Percentiles rank a stretch among this genome's conserved stretches.
Evolutionary conservation across 345 rosid genomes (phyloP).

Genomic region (Acer saccharum): DNA sequence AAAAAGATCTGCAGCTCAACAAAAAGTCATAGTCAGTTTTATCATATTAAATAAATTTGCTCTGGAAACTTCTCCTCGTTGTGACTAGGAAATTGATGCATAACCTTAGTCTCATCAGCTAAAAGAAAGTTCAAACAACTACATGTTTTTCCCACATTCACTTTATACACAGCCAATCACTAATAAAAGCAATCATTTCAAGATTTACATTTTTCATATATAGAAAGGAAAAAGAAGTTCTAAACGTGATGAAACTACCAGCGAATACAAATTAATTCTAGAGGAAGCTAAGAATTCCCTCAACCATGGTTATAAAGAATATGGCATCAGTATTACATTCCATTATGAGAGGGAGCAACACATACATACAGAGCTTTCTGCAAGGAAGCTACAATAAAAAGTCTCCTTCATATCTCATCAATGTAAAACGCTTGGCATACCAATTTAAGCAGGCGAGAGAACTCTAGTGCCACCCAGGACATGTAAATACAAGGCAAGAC

Average conservation of each 20-base stretch:
- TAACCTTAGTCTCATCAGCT: not conserved
- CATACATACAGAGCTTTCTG: slow-evolving; percentile 8
- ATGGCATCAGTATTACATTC: slow-evolving; percentile 8
- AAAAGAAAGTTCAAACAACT: not conserved
- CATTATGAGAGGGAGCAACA: slow-evolving; percentile 8
- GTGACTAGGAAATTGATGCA: too few species aligned
- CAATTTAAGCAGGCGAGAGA: slow-evolving; percentile 49
- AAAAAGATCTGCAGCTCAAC: not conserved
- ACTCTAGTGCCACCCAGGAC: slow-evolving; percentile 47
- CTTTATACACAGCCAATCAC: not conserved
- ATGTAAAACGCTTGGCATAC: slow-evolving; percentile 1
- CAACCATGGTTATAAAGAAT: not conserved
- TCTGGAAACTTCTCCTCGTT: too few species aligned
- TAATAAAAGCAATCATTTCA: not conserved
- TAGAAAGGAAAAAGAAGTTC: not conserved
- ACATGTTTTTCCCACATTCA: not conserved
- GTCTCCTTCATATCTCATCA: slow-evolving; percentile 17
- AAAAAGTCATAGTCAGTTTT: not conserved
- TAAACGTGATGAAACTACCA: not conserved
- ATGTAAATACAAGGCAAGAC: slow-evolving; percentile 79
- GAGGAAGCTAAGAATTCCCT: slow-evolving; percentile 18
- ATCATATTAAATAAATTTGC: not conserved
- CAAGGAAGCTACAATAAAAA: slow-evolving; percentile 7
- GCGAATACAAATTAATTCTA: not conserved
- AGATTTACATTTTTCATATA: not conserved